Evolutionary conservation across 108 stramenopile species (phyloP).

Genomic region (Fistulifera pelliculosa): DNA sequence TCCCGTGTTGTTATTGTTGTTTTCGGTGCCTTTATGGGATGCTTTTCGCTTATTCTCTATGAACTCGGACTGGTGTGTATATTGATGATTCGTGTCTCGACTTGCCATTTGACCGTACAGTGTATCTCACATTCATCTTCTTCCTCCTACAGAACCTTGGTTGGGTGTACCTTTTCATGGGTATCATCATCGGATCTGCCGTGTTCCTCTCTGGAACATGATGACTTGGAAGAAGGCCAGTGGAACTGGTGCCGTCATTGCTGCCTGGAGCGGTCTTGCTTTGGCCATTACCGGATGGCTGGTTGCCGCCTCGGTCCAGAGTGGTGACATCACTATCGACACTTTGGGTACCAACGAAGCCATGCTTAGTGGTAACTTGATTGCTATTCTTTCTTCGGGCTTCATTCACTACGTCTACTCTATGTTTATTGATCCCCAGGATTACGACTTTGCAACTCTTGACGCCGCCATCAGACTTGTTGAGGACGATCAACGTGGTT

Average conservation of each 20-base stretch:
- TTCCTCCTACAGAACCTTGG: constrained; percentile 55
- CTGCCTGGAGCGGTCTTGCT: constrained; percentile 71
- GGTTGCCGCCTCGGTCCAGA: constrained; percentile 43
- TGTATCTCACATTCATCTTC: constrained; percentile 17
- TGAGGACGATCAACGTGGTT: constrained; percentile 64
- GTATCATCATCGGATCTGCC: constrained; percentile 85
- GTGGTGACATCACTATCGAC: constrained; percentile 45
- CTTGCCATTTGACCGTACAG: background rate
- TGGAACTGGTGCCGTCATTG: constrained; percentile 78
- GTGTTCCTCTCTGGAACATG: constrained; percentile 84
- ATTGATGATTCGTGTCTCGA: background rate
- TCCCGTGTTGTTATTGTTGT: constrained; percentile 71
- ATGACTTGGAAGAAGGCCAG: constrained; percentile 80
- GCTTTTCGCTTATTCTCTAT: constrained; percentile 47
- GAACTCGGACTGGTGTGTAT: constrained; percentile 17
- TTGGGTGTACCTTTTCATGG: constrained; percentile 95
- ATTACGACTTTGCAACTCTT: constrained; percentile 68
- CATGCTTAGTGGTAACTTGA: constrained; percentile 87
- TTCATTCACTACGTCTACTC: constrained; percentile 66
- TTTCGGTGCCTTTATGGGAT: constrained; percentile 79
- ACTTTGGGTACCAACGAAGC: constrained; percentile 78
- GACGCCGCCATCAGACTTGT: constrained; percentile 56
- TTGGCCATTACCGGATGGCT: constrained; percentile 76
- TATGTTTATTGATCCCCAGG: constrained; percentile 67
- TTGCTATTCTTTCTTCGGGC: constrained; percentile 71